phyloP scores from a whole-genome alignment of 2,329 filamentous ascomycete species.

The Trichoderma semiorbis region DNA sequence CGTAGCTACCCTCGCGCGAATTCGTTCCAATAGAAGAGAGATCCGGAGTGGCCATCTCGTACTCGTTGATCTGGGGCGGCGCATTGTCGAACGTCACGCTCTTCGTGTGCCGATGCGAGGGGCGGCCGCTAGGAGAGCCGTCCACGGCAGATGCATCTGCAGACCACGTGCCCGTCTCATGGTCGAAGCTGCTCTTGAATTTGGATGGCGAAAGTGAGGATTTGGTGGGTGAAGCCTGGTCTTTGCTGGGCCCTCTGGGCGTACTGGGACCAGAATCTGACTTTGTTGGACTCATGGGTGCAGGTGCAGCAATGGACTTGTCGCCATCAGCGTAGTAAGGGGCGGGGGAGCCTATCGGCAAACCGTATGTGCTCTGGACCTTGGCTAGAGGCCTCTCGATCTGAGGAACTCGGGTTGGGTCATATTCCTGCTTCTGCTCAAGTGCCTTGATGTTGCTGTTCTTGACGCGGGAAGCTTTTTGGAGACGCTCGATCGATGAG shows the following conservation, averaged over 20 bases:
- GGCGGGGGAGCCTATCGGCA: slow-evolving; percentile 48
- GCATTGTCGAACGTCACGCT: slow-evolving; percentile 95
- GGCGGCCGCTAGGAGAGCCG: slow-evolving; percentile 61
- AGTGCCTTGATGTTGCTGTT: slow-evolving; percentile 97
- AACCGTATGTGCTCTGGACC: slow-evolving; percentile 67
- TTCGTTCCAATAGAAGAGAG: slow-evolving; percentile 87
- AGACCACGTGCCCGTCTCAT: slow-evolving; percentile 65
- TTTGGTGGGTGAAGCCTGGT: slow-evolving; percentile 77
- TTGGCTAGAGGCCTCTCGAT: slow-evolving; percentile 80
- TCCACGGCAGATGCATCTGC: slow-evolving; percentile 59
- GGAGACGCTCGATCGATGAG: slow-evolving; percentile 91
- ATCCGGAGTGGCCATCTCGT: slow-evolving; percentile 95
- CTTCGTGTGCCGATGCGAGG: slow-evolving; percentile 81
- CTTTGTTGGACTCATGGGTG: slow-evolving; percentile 30
- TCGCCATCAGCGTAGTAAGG: slow-evolving; percentile 48
- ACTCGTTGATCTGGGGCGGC: slow-evolving; percentile 93
- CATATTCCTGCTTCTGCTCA: slow-evolving; percentile 89
- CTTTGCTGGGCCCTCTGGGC: slow-evolving; percentile 60
- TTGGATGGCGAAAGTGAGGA: slow-evolving; percentile 74
- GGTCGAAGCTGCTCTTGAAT: slow-evolving; percentile 67
- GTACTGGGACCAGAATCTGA: slow-evolving; percentile 26
- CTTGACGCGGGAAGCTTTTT: slow-evolving; percentile 91
- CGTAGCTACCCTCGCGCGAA: slow-evolving; percentile 90
- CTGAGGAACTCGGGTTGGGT: slow-evolving; percentile 71
- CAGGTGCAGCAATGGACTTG: slow-evolving; percentile 34